Percentiles rank a stretch among this genome's conserved stretches.
These are phyloP conservation scores for Lyophyllum decastes DNA, from an alignment of 768 basidiomycete species.

Conservation along the genomic window DNA sequence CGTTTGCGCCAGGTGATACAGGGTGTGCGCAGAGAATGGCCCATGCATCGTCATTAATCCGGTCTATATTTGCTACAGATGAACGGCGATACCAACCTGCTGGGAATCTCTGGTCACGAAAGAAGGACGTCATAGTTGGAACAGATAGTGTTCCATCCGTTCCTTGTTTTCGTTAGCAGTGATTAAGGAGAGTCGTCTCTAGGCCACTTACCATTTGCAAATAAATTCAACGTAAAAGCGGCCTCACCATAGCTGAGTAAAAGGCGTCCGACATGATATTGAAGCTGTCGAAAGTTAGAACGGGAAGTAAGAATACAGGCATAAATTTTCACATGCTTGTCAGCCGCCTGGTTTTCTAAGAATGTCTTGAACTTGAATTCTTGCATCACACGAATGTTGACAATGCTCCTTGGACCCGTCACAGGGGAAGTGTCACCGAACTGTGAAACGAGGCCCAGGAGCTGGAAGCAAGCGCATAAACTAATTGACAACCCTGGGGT, in stretches of 20 bases:
- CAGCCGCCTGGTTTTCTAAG: constrained; percentile 2
- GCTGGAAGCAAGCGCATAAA: background rate
- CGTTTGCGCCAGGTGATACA: constrained; percentile 10
- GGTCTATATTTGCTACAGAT: constrained; percentile 3
- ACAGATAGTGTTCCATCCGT: constrained; percentile 12
- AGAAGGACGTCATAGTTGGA: constrained; percentile 15
- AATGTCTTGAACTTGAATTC: constrained; percentile 16
- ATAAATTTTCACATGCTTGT: constrained; percentile 5
- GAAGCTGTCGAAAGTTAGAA: constrained; percentile 1
- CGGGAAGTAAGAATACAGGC: background rate
- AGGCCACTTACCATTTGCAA: constrained; percentile 15
- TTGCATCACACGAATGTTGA: constrained; percentile 8
- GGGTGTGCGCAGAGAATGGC: constrained; percentile 1
- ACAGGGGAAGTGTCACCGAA: constrained; percentile 13
- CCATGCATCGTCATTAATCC: background rate
- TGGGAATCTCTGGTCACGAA: constrained; percentile 16
- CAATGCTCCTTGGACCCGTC: constrained; percentile 15
- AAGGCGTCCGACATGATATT: constrained; percentile 15
- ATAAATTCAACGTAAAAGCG: constrained; percentile 15
- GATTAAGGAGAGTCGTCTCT: too few species aligned
- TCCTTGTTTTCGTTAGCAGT: background rate
- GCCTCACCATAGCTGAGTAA: constrained; percentile 15
- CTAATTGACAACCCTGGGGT: background rate
- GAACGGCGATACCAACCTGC: constrained; percentile 12
- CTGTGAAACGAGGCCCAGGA: constrained; percentile 7